A percentile compares a stretch with the other conserved stretches of the same genome.
Evolutionary conservation across 768 basidiomycete species (phyloP).

Genomic region (Kwoniella dendrophila): DNA sequence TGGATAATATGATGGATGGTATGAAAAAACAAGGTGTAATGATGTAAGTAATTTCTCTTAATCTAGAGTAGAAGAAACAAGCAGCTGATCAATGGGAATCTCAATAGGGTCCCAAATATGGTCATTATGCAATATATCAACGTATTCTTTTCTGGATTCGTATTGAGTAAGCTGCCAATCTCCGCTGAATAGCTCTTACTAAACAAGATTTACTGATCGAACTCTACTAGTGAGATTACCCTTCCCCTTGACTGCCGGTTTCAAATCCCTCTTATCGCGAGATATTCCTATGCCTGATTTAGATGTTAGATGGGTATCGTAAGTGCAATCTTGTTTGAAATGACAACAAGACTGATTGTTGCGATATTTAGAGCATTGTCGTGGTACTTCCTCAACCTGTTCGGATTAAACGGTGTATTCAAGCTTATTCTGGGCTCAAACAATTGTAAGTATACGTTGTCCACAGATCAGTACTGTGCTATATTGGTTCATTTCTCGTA

Average conservation of each 20-base stretch:
- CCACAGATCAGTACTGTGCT: no score
- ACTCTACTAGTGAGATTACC: slow-evolving; percentile 62
- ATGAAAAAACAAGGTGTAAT: slow-evolving; percentile 99
- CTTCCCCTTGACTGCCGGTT: slow-evolving; percentile 93
- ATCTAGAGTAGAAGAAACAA: not conserved
- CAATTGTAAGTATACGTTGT: slow-evolving; percentile 65
- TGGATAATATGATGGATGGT: slow-evolving; percentile 98
- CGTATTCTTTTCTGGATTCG: slow-evolving; percentile 98
- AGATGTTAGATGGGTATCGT: slow-evolving; percentile 99
- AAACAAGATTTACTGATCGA: not conserved
- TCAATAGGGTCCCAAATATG: slow-evolving; percentile 65
- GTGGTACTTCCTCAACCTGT: slow-evolving; percentile 99
- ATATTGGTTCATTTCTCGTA: no score
- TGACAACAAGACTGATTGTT: slow-evolving; percentile 4
- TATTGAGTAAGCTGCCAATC: slow-evolving; percentile 74
- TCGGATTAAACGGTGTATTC: slow-evolving; percentile 94
- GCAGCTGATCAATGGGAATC: slow-evolving; percentile 9
- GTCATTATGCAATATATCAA: slow-evolving; percentile 99
- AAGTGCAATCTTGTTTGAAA: slow-evolving; percentile 18
- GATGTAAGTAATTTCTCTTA: slow-evolving; percentile 67
- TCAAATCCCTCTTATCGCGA: slow-evolving; percentile 96
- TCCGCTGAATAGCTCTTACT: not conserved
- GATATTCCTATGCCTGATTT: slow-evolving; percentile 93
- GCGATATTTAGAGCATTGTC: slow-evolving; percentile 64
- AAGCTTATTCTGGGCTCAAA: slow-evolving; percentile 87